Percentiles rank a stretch among this genome's conserved stretches.
Evolutionary conservation across 495 filamentous ascomycete genomes (phyloP).

Genomic region (Mytilinidion resinicola): DNA sequence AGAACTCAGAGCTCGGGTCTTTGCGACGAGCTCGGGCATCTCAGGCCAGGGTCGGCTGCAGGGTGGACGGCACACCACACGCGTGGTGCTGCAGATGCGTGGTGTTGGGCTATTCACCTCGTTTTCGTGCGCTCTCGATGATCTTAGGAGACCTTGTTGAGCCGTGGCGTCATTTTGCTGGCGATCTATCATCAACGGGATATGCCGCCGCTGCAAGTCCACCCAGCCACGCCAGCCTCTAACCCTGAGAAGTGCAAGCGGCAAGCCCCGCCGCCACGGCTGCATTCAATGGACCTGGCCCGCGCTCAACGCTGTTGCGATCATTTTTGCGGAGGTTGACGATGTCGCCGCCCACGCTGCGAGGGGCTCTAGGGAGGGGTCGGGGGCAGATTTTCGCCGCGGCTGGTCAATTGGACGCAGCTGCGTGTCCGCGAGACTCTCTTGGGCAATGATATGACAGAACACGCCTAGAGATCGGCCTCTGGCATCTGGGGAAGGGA

Average conservation of each 20-base stretch:
- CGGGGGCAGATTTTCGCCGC: too few species aligned
- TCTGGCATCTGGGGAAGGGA: background rate
- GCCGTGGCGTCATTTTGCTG: conserved; percentile 14
- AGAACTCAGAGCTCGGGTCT: too few species aligned
- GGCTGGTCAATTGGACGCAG: too few species aligned
- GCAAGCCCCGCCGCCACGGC: conserved; percentile 16
- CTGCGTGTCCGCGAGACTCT: background rate
- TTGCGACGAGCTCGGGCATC: too few species aligned
- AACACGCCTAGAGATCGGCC: background rate
- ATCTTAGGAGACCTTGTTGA: conserved; percentile 3
- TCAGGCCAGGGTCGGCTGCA: background rate
- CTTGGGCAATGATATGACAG: background rate
- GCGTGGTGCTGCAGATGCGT: too few species aligned
- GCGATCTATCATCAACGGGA: conserved; percentile 17
- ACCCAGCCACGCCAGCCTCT: conserved; percentile 7
- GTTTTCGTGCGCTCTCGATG: too few species aligned
- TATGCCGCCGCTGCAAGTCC: conserved; percentile 7
- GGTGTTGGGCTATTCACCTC: too few species aligned
- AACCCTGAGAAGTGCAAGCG: conserved; percentile 4
- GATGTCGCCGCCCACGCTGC: too few species aligned
- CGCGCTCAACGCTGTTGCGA: too few species aligned
- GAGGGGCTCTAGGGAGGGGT: too few species aligned
- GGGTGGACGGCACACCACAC: too few species aligned
- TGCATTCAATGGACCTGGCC: background rate
- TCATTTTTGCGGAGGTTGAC: too few species aligned